phyloP scores from a whole-genome alignment of 805 yeast species.

The Kluyveromyces siamensis region DNA sequence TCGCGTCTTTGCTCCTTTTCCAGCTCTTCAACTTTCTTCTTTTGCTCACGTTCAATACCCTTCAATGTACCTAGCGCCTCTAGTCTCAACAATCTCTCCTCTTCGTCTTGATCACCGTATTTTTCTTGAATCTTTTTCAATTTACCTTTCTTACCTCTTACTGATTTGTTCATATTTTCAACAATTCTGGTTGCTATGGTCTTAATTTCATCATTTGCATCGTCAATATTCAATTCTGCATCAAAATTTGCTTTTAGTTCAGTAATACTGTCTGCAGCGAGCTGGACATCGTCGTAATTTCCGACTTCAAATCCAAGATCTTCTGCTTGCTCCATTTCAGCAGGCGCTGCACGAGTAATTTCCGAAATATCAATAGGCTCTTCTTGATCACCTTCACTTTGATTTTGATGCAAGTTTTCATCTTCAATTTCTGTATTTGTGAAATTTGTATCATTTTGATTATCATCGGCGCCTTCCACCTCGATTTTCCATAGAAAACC shows the following conservation, averaged over 20 bases:
- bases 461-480: conserved; percentile 23
- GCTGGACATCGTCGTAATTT: not conserved
- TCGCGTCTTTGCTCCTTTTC: conserved; percentile 28
- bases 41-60: conserved; percentile 34
- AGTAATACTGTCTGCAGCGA: not conserved
- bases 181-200: conserved; percentile 12
- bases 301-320: not conserved
- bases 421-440: conserved; percentile 4
- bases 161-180: conserved; percentile 32
- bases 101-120: conserved; percentile 88
- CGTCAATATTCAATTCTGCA: not conserved
- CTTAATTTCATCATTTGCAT: conserved; percentile 3
- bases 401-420: conserved; percentile 6
- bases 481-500: conserved; percentile 71
- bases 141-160: conserved; percentile 81
- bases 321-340: conserved; percentile 2
- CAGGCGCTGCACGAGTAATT: not conserved
- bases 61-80: conserved; percentile 78
- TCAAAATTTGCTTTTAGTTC: not conserved
- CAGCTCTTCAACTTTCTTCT: conserved; percentile 28
- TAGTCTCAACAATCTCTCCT: conserved; percentile 67
- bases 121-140: conserved; percentile 73
- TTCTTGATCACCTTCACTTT: conserved; percentile 4
- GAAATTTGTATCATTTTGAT: conserved; percentile 5
- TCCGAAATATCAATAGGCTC: not conserved